Percentiles rank a stretch among this genome's conserved stretches.
phyloP scores from a whole-genome alignment of 768 basidiomycete species.

The Mycena chlorophos region DNA sequence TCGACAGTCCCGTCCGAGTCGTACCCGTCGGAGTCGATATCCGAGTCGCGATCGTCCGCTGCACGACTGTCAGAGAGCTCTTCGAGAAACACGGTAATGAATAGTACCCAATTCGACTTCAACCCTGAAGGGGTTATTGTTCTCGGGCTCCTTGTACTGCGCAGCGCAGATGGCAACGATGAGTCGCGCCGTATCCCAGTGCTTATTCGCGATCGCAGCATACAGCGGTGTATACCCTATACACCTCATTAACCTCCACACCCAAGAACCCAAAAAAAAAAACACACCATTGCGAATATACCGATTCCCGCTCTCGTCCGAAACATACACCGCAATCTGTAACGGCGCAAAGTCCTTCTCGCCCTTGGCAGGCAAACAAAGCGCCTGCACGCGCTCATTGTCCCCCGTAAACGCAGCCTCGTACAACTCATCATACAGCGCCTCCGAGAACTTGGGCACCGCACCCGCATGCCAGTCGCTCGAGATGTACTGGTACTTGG shows the following conservation, averaged over 20 bases:
- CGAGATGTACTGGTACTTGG: constrained; percentile 30
- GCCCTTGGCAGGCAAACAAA: constrained; percentile 51
- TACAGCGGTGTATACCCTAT: constrained; percentile 51
- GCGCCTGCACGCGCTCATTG: constrained; percentile 47
- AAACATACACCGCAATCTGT: constrained; percentile 44
- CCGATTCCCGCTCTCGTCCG: constrained; percentile 17
- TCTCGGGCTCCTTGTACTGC: constrained; percentile 47
- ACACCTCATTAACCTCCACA: background rate
- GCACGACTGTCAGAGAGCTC: background rate
- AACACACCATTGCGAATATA: constrained; percentile 27
- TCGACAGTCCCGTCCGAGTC: constrained; percentile 42
- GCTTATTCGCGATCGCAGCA: constrained; percentile 48
- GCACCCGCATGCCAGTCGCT: constrained; percentile 14
- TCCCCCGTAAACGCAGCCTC: constrained; percentile 58
- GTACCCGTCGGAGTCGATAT: constrained; percentile 42
- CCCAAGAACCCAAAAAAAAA: background rate
- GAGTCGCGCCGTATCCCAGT: constrained; percentile 59
- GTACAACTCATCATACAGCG: constrained; percentile 53
- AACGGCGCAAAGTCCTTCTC: constrained; percentile 33
- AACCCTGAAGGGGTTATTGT: constrained; percentile 35
- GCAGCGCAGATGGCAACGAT: constrained; percentile 57
- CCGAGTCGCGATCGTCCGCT: constrained; percentile 39
- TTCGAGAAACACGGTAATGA: background rate
- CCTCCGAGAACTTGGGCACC: constrained; percentile 36
- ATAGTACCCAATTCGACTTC: constrained; percentile 37